Evolutionary conservation across 139 green algal species (phyloP), one percentile per base, ranked within the genome.

Genomic region (Ettlia oleoabundans): DNA sequence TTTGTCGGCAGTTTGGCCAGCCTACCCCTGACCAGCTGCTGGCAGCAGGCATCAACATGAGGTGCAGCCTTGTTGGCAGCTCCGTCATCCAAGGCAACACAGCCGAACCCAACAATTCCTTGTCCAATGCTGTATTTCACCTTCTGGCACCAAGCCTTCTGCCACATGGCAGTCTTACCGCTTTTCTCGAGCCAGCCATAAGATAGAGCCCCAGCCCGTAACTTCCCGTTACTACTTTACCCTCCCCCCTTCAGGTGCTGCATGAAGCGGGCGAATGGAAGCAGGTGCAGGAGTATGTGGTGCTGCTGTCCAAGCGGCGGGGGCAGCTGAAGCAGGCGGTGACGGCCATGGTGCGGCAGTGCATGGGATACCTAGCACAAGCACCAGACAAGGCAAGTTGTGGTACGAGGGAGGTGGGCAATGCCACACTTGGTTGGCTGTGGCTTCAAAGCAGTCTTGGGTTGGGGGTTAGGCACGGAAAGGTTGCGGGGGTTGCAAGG

Each of bases 261-360:
- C 85, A 91, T 63, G 80, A 91, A 30, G 92, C 92, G 9, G 81
- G 85, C 10, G 90, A 98, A 61, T 99, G 94, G 95, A 94, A 96
- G 70, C 78, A 85, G 32, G 88, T 99, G 24, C 95, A 98, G 82
- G 97, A 99, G 85, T 90, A 98, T 65, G 93, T 99, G 40, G 78
- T 96, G 68, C 85, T 98, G 72, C 89, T 99, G n/a, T 90, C 96
- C 28, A 99, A 99, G 91, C 86, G 97, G n/a, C 84, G 97, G 6
- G 90, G 89, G 13, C 97, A 99, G 90, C 86, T 99, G 8, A 99
- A 99, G 73, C 87, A 96, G 91, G 96, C 92, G 3, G 92, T 99
- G 33, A 90, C 94, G 83, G 91, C 86, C 0, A 96, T 98, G 80
- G 97, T 99, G 42, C 90, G 96, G 28, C 92, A 98, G 73, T 92